Percentiles rank a stretch among this genome's conserved stretches.
These are phyloP conservation scores for Graphilbum sp. DNA, from an alignment of 2,329 filamentous ascomycete species.

Conservation along the genomic window DNA sequence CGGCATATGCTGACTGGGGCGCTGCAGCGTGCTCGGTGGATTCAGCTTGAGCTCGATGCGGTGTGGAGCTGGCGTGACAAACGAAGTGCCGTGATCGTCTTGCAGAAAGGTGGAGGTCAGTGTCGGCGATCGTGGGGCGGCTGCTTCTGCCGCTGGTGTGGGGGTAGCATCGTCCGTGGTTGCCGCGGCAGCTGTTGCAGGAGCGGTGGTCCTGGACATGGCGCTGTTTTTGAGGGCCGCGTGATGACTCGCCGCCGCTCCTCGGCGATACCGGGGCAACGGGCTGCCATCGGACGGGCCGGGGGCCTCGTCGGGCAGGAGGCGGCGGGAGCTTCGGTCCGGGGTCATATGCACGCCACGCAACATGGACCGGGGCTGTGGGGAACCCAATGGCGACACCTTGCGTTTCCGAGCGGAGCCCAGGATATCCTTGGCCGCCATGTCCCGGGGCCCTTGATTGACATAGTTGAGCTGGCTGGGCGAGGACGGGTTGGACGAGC, in stretches of 20 bases:
- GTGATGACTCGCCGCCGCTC: constrained; percentile 8
- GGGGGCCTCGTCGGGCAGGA: constrained; percentile 18
- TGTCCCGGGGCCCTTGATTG: constrained; percentile 39
- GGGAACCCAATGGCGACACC: constrained; percentile 37
- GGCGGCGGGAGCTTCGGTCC: constrained; percentile 30
- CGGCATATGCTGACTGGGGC: constrained; percentile 73
- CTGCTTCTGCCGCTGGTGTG: not conserved
- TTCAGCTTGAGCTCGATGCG: constrained; percentile 59
- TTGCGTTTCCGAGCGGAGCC: constrained; percentile 39
- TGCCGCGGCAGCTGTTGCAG: constrained; percentile 3
- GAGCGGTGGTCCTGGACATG: not conserved
- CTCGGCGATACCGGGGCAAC: constrained; percentile 38
- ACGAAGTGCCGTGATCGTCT: constrained; percentile 44
- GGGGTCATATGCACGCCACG: constrained; percentile 40
- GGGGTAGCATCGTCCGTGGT: not conserved
- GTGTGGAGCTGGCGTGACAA: constrained; percentile 57
- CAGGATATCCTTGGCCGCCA: constrained; percentile 33
- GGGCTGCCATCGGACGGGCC: constrained; percentile 39
- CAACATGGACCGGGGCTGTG: constrained; percentile 32
- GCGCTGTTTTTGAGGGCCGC: constrained; percentile 3
- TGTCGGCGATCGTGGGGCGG: constrained; percentile 36
- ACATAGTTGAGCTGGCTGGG: constrained; percentile 44
- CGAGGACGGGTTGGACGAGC: constrained; percentile 57
- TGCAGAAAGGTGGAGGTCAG: constrained; percentile 46
- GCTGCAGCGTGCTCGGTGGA: constrained; percentile 64